Conservation (phyloP, 495 filamentous ascomycete genomes). For the Neurospora sp. region DNA sequence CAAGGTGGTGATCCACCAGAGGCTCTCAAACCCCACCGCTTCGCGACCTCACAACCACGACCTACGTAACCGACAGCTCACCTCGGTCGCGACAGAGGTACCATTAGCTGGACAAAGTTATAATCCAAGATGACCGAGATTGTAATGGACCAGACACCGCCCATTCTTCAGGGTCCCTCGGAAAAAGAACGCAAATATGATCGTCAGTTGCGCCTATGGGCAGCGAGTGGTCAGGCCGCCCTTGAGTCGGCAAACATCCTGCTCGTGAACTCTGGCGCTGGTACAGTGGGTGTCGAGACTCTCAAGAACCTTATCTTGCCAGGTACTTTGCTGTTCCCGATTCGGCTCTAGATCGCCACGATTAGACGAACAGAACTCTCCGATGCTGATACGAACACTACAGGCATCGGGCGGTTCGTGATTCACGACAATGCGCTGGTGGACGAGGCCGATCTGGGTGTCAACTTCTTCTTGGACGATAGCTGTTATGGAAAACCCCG, state of each 20-base stretch:
- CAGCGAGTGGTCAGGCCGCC: conserved; percentile 78
- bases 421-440: conserved; percentile 77
- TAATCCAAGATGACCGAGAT: conserved; percentile 34
- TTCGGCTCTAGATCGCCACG: neutral
- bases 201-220: conserved; percentile 91
- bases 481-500: conserved; percentile 67
- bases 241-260: conserved; percentile 84
- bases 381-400: neutral
- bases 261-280: conserved; percentile 72
- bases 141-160: conserved; percentile 38
- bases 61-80: neutral
- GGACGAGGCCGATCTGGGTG: conserved; percentile 71
- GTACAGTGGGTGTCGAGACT: conserved; percentile 79
- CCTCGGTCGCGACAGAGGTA: neutral
- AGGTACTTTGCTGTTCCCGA: conserved; percentile 26
- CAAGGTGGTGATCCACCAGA: neutral
- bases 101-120: neutral
- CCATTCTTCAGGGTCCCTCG: conserved; percentile 51
- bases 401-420: conserved; percentile 85
- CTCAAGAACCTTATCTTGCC: conserved; percentile 95
- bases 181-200: conserved; percentile 94
- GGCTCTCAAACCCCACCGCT: neutral
- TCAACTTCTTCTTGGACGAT: conserved; percentile 93
- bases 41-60: neutral
- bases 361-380: neutral